Conservation (phyloP, 495 filamentous ascomycete species). For the Aspergillus cavernicola region DNA sequence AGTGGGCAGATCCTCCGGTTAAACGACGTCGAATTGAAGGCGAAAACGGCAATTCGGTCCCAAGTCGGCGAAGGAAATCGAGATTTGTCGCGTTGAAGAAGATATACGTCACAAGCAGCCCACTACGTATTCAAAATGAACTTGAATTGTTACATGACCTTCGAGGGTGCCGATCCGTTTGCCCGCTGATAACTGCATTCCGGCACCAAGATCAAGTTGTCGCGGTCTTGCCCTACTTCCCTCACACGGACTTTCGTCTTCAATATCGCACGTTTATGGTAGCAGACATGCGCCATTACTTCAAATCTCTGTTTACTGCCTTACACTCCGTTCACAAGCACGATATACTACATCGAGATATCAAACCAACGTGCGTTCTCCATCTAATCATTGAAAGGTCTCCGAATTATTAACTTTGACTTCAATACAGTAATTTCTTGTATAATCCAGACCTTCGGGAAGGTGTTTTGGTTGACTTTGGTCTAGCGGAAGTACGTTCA, state of each 20-base stretch:
- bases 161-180: constrained; percentile 74
- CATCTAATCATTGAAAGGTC: neutral
- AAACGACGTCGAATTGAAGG: constrained; percentile 42
- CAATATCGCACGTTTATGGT: constrained; percentile 89
- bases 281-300: constrained; percentile 80
- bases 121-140: constrained; percentile 90
- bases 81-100: constrained; percentile 97
- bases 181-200: constrained; percentile 94
- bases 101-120: constrained; percentile 96
- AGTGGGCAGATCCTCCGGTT: constrained; percentile 58
- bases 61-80: constrained; percentile 40
- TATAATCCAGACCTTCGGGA: constrained; percentile 79
- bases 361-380: constrained; percentile 79
- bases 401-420: neutral
- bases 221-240: constrained; percentile 91
- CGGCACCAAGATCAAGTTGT: constrained; percentile 91
- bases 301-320: constrained; percentile 82
- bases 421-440: constrained; percentile 71
- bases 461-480: constrained; percentile 95
- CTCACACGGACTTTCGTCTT: constrained; percentile 90
- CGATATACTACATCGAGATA: constrained; percentile 89
- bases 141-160: constrained; percentile 94
- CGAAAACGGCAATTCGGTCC: constrained; percentile 22
- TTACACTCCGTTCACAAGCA: constrained; percentile 76
- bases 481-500: constrained; percentile 68